Base-by-base conservation (phyloP, 2,329 filamentous ascomycete species). In the Verticillium dahliae region DNA sequence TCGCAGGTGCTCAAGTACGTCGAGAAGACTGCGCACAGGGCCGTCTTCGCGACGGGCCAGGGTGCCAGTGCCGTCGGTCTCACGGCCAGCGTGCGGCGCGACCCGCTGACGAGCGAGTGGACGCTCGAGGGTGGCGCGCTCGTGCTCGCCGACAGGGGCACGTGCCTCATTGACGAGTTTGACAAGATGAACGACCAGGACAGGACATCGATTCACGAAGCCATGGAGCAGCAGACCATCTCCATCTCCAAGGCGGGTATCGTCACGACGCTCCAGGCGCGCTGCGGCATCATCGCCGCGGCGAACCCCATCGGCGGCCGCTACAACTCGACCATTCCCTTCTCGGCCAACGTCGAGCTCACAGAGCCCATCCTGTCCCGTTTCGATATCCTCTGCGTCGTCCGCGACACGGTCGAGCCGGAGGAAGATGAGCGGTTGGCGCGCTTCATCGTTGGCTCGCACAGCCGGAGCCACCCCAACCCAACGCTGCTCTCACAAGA, bases 141-240 rank as follows among this genome's bases (percentile, higher is more conserved):
- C 11, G 95, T 99, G 70, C 85, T 99, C 61, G 95, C 95, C 15
- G 95, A 99, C 74, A 90, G 91, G 67, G 95, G 95, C 50, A 97
- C 92, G 15, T 98, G 95, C 71, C 82, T 99, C 35, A 99, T 99
- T 65, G 95, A 99, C 70, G 95, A 99, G 76, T 99, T 99, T 70
- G 95, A 99, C 84, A 99, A 99, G 83, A 99, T 99, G 95, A 98
- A 98, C 74, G 95, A 99, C 73, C 92, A 98, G 73, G 95, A 99
- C 75, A 87, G 95, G 66, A 98, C 95, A 1, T 97, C 92, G 7
- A 99, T 99, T 68, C 95, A 99, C 83, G 95, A 99, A 81, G 95
- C 95, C 63, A 99, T 99, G 95, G 95, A 99, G 76, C 95, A 99
- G 76, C 95, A 99, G 78, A 99, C 95, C 1, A 99, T 99, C 68